phyloP scores from a whole-genome alignment of 139 green algal genomes.

The Asterochloris sp. region DNA sequence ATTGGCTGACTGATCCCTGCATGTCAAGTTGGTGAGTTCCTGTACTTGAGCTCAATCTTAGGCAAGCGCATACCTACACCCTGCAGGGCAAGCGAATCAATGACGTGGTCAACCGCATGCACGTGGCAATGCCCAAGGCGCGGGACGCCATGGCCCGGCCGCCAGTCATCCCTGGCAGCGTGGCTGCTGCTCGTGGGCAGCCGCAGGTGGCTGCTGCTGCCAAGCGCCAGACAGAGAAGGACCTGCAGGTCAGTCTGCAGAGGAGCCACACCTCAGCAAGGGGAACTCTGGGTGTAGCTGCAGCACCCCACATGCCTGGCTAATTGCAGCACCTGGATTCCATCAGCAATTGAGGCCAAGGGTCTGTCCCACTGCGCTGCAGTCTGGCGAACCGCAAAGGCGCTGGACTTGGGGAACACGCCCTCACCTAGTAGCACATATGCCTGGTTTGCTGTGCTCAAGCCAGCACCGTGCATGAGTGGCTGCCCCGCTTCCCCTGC shows the following conservation, averaged over 20 bases:
- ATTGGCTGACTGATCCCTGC: no score
- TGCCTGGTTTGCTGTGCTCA: neutral
- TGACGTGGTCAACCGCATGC: slow-evolving; percentile 90
- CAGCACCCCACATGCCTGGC: no score
- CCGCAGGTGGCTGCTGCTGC: slow-evolving; percentile 35
- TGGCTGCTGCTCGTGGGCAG: slow-evolving; percentile 54
- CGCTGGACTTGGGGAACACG: no score
- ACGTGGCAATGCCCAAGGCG: slow-evolving; percentile 85
- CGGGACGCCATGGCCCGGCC: slow-evolving; percentile 58
- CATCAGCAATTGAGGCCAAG: no score
- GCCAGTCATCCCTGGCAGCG: slow-evolving; percentile 76
- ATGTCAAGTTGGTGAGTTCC: no score
- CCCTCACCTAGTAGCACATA: no score
- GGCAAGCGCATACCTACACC: neutral
- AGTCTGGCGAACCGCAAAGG: no score
- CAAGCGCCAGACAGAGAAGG: slow-evolving; percentile 57
- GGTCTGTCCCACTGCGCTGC: no score
- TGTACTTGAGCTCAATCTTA: no score
- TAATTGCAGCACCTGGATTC: no score
- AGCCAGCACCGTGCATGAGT: neutral
- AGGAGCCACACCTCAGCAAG: no score
- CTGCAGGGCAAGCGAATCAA: slow-evolving; percentile 71
- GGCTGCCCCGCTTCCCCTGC: slow-evolving; percentile 5
- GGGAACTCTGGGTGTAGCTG: no score
- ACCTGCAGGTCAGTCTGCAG: slow-evolving; percentile 40